Conservation (phyloP, 768 basidiomycete species). For the Thelephora aurantiotincta region DNA sequence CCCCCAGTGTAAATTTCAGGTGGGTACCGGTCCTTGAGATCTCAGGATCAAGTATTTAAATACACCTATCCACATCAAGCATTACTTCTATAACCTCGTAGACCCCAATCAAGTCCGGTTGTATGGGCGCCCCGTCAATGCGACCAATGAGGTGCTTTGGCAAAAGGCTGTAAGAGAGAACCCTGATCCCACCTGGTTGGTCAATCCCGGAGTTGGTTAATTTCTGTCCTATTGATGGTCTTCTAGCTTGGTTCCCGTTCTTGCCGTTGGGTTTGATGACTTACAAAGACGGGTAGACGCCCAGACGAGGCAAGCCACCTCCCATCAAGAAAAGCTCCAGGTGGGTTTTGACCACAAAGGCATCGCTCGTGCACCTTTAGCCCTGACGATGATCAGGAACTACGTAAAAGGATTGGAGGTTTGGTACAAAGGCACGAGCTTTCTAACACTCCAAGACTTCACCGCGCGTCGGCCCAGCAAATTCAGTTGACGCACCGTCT, state of each 20-base stretch:
- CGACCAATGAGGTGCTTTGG: constrained; percentile 61
- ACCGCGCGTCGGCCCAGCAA: constrained; percentile 47
- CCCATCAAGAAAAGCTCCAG: constrained; percentile 54
- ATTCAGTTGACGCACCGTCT: constrained; percentile 61
- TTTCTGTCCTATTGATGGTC: background rate
- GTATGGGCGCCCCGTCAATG: constrained; percentile 62
- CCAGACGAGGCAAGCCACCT: constrained; percentile 49
- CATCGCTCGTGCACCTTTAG: background rate
- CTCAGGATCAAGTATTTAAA: background rate
- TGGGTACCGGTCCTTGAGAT: constrained; percentile 17
- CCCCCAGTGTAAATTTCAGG: constrained; percentile 69
- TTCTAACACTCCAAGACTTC: constrained; percentile 52
- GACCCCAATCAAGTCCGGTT: constrained; percentile 48
- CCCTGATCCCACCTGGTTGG: constrained; percentile 64
- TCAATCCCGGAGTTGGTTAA: background rate
- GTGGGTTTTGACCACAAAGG: constrained; percentile 16
- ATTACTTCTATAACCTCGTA: constrained; percentile 77
- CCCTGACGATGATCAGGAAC: constrained; percentile 28
- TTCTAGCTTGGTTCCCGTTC: constrained; percentile 58
- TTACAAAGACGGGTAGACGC: constrained; percentile 67
- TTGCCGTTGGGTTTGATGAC: constrained; percentile 74
- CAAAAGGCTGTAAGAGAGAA: constrained; percentile 69
- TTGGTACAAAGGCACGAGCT: constrained; percentile 51
- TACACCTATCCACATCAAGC: constrained; percentile 23
- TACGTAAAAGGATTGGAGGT: constrained; percentile 46